Percentiles rank a stretch among this genome's conserved stretches.
phyloP scores from a whole-genome alignment of 129 eudicot genomes.

The Artemisia tridentata region DNA sequence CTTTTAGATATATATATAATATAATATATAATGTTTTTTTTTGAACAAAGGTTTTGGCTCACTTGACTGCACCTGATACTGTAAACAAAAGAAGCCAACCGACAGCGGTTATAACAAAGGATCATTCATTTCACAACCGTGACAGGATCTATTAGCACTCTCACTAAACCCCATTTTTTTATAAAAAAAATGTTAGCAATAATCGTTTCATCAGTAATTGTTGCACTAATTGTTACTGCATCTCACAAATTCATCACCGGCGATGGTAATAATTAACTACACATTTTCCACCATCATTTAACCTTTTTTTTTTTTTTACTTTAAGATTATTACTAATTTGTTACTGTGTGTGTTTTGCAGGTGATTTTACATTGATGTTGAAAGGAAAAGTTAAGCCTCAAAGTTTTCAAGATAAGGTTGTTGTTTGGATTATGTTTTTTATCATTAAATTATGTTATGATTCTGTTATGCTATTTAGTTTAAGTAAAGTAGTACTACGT shows the following conservation, averaged over 20 bases:
- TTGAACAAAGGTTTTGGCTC: too few species aligned
- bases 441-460: not conserved
- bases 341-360: slow-evolving; percentile 28
- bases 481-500: not conserved
- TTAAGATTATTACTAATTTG: not conserved
- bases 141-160: too few species aligned
- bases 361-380: slow-evolving; percentile 75
- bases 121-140: too few species aligned
- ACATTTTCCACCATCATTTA: not conserved
- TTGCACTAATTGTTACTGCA: slow-evolving; percentile 24
- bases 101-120: too few species aligned
- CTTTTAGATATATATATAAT: too few species aligned
- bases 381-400: slow-evolving; percentile 63
- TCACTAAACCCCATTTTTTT: too few species aligned
- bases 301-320: not conserved
- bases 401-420: slow-evolving; percentile 73
- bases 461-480: not conserved
- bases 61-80: too few species aligned
- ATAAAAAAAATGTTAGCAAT: slow-evolving; percentile 36
- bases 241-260: slow-evolving; percentile 52
- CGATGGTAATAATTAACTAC: slow-evolving; percentile 45
- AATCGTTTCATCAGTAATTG: slow-evolving; percentile 24
- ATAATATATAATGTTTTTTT: too few species aligned
- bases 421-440: not conserved
- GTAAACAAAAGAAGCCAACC: too few species aligned